Evolutionary conservation across 768 basidiomycete genomes (phyloP), one percentile per base, ranked within the genome.

Genomic region (Leccinum pellstonianum): DNA sequence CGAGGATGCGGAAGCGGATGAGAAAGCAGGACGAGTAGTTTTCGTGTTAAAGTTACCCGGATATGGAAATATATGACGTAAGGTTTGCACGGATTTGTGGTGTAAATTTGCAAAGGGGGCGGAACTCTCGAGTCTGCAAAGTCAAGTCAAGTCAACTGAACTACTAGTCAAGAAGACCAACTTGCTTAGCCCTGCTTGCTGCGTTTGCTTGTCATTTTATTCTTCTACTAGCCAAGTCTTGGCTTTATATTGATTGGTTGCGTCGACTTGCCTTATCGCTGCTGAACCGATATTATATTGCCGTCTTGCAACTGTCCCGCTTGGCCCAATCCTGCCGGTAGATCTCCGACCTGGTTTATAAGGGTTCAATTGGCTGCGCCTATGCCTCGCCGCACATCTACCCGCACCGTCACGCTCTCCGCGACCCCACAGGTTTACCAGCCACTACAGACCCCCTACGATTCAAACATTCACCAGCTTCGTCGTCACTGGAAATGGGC

Each of bases 401-500:
- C 76, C 65, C 81, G 77, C 64, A 65, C 70, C 51, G 67, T 72
- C 64, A 69, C 70, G 19, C 66, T 69, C 54, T 64, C 71, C 56
- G 62, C 71, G 60, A 68, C 78, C 49, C 69, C 72, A 56, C 66
- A 67, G 58, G 62, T 73, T 37, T 63, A 65, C 58, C 59, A 71
- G 51, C 61, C 69, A 60, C 58, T 66, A 68, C 60, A 67, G 56
- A 55, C 71, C 55, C 61, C 67, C 54, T 68, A 68, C 58, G 74
- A 76, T 53, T 64, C 66, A 65, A 77, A 84, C 66, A 71, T 88
- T 55, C 61, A 70, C 49, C 68, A 77, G 29, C 86, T 97, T 54
- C 82, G 94, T 57, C 85, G 79, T 59, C 84, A 93, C 63, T 95
- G 92, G 92, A 87, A 90, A 80, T 96, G 93, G 93, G 94, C 94